A percentile compares a stretch with the other conserved stretches of the same genome.
Conservation (phyloP, 495 filamentous ascomycete species). For the Penicillium turbatum region DNA sequence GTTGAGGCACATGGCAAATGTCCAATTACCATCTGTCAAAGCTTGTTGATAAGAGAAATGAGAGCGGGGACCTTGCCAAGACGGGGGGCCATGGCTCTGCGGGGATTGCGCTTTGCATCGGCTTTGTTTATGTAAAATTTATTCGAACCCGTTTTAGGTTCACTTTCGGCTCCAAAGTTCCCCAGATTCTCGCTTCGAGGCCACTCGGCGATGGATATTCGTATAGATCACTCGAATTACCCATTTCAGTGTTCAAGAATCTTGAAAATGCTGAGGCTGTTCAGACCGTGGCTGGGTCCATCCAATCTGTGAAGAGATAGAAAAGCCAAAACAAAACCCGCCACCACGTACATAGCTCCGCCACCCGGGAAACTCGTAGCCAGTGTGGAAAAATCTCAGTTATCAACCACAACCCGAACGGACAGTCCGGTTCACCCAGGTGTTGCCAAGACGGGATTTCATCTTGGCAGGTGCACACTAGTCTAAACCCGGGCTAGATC, state of each 20-base stretch:
- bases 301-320: too few species aligned
- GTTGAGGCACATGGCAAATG: background rate
- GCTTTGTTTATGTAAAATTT: background rate
- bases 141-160: background rate
- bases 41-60: background rate
- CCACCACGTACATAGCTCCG: too few species aligned
- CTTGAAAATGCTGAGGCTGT: too few species aligned
- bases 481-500: background rate
- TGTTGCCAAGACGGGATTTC: background rate
- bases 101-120: slow-evolving; percentile 3
- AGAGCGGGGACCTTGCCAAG: slow-evolving; percentile 7
- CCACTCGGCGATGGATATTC: background rate
- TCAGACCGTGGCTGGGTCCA: too few species aligned
- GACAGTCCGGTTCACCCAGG: background rate
- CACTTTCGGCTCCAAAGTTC: background rate
- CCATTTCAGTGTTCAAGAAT: too few species aligned
- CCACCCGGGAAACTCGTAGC: too few species aligned
- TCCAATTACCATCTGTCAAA: background rate
- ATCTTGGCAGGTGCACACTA: background rate
- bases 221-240: background rate
- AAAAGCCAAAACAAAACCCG: too few species aligned
- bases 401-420: background rate
- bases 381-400: too few species aligned
- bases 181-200: background rate
- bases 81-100: background rate